Base-by-base conservation (phyloP, 2,329 filamentous ascomycete genomes). In the Endoconidiophora laricicola region DNA sequence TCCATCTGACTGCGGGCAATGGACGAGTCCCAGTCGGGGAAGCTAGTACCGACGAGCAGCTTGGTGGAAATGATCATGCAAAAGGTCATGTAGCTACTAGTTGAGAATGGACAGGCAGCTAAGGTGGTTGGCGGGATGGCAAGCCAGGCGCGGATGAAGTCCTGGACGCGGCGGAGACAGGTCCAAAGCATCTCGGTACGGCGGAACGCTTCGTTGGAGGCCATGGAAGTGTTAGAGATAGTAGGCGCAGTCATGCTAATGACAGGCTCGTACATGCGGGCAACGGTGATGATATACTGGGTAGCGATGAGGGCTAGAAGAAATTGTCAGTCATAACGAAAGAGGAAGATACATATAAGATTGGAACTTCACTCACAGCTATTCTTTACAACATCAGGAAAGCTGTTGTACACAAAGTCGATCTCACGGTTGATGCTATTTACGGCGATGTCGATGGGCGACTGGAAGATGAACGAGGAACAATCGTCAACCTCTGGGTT, bases 191-290 rank as follows among this genome's bases (percentile, higher is more conserved):
- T 59, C 6, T 65, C 60, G 10, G 63, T 60, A 9, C 63, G 61
- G 3, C 59, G 59, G 7, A 59, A 57, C 1, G 59, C 57, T 18
- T 58, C 33, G 9, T 24, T 12, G 7, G 18, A 40, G 16, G 48
- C 10, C 18, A 37, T 38, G 16, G 41, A 56, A 1, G 54, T 47
- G 5, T 58, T 52, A 9, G 55, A 39, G 0, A 56, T 24, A 3
- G 45, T 37, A 0, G 56, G 47, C 1, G 58, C 49, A 3, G 57
- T 59, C 53, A 63, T 60, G 42, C 56, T 57, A 3, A 67, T 59
- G 18, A 59, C 58, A 0, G 65, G 65, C 44, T 68, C 66, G 52
- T 65, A 66, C 2, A 69, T 58, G 0, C 63, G 62, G 14, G 63
- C 57, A 4, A 64, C 40, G 1, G 62, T 50, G 33, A 57, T 55